Percentiles rank a stretch among this genome's conserved stretches.
phyloP scores from a whole-genome alignment of 2,329 filamentous ascomycete genomes.

The Sporothrix humicola region DNA sequence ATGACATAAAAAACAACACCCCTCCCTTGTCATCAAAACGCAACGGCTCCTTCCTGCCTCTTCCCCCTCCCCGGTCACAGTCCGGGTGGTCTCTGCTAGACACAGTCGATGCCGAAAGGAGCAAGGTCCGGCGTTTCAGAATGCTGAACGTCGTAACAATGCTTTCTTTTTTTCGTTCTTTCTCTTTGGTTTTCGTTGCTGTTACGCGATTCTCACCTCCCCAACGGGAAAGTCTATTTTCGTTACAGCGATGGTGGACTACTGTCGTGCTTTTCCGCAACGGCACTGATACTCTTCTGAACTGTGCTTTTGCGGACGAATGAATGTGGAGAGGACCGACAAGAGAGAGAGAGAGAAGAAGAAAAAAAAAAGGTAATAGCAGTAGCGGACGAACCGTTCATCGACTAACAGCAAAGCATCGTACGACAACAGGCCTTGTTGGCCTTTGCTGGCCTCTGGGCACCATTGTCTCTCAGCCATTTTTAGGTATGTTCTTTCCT shows the following conservation, averaged over 20 bases:
- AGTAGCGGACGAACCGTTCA: neutral
- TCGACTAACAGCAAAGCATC: neutral
- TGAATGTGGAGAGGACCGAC: neutral
- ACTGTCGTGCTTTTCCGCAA: neutral
- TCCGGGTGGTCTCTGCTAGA: neutral
- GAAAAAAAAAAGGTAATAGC: too few relatives aligned
- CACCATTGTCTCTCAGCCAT: neutral
- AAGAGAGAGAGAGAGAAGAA: too few relatives aligned
- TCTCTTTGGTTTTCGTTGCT: neutral
- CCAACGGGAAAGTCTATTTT: neutral
- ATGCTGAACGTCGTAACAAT: neutral
- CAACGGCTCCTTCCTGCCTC: neutral
- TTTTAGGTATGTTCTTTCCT: neutral
- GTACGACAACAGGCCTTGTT: neutral
- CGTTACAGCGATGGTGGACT: neutral
- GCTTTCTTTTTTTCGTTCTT: neutral
- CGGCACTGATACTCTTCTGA: neutral
- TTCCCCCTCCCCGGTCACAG: neutral
- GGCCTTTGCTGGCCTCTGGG: neutral
- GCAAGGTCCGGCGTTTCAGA: slow-evolving; percentile 22
- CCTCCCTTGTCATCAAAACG: neutral
- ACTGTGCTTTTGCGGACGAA: neutral
- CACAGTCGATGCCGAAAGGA: slow-evolving; percentile 14
- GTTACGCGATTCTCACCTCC: neutral
- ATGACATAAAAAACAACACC: neutral